Evolutionary conservation across 306 rosid species (phyloP).

Genomic region (Prunus mongolica): DNA sequence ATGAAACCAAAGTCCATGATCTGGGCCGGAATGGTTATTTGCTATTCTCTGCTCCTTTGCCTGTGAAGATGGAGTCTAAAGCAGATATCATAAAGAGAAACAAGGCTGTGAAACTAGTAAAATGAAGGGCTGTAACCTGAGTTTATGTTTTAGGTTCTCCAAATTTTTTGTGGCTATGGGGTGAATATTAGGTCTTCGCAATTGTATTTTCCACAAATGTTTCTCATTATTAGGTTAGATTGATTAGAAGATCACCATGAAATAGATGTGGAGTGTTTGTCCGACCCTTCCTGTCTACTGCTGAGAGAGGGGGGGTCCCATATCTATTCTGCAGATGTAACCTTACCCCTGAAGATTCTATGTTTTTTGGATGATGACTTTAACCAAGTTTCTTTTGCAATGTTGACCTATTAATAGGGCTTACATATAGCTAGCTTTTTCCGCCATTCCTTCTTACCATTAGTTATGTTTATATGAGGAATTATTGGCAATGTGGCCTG

Average conservation of each 20-base stretch:
- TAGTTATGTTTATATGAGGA: too few relatives aligned
- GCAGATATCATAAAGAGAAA: slow-evolving; percentile 42
- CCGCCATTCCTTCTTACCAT: too few relatives aligned
- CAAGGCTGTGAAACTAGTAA: slow-evolving; percentile 42
- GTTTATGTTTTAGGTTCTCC: slow-evolving; percentile 11
- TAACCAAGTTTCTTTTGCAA: neutral
- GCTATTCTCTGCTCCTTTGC: slow-evolving; percentile 73
- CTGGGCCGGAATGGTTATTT: slow-evolving; percentile 28
- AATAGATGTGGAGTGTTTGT: neutral
- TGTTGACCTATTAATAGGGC: neutral
- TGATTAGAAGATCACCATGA: slow-evolving; percentile 16
- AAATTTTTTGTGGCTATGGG: slow-evolving; percentile 15
- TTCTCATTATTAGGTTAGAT: slow-evolving; percentile 20
- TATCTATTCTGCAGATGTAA: slow-evolving; percentile 2
- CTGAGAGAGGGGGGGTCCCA: neutral
- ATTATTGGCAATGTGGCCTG: neutral
- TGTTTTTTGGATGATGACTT: slow-evolving; percentile 4
- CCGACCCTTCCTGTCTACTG: neutral
- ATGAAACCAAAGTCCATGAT: slow-evolving; percentile 25
- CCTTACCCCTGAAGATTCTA: slow-evolving; percentile 10
- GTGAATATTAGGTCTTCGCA: slow-evolving; percentile 14
- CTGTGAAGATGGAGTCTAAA: slow-evolving; percentile 75
- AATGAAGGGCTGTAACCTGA: slow-evolving; percentile 19
- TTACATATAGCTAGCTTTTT: too few relatives aligned
- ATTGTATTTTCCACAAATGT: slow-evolving; percentile 11